phyloP scores from a whole-genome alignment of 345 rosid genomes.

The Psidium friedrichsthalianum region DNA sequence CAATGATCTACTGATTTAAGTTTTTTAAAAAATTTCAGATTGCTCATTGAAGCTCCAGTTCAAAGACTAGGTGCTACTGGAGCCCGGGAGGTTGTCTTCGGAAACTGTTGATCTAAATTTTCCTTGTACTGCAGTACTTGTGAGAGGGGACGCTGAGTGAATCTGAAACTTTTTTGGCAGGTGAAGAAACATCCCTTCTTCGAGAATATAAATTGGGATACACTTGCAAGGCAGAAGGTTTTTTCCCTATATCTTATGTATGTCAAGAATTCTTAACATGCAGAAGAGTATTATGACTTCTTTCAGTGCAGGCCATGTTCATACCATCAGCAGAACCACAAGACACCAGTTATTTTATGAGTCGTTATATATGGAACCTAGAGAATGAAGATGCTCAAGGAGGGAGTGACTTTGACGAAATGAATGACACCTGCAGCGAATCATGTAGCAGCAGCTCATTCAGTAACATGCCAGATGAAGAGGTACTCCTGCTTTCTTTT shows the following conservation, averaged over 20 bases:
- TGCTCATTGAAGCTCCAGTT: conserved; percentile 77
- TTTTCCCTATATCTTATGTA: neutral
- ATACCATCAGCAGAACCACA: conserved; percentile 78
- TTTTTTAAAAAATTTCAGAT: conserved; percentile 28
- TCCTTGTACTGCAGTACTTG: neutral
- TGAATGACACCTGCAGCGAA: conserved; percentile 48
- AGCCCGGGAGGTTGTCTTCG: conserved; percentile 62
- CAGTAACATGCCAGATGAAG: conserved; percentile 67
- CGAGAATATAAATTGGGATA: conserved; percentile 86
- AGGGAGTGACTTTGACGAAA: conserved; percentile 73
- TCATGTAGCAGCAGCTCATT: conserved; percentile 60
- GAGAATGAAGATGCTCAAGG: conserved; percentile 75
- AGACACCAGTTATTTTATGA: conserved; percentile 90
- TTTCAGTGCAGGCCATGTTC: conserved; percentile 66
- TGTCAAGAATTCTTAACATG: neutral
- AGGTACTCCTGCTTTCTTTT: conserved; percentile 23
- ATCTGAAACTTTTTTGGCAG: conserved; percentile 17
- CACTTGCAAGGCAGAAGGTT: conserved; percentile 94
- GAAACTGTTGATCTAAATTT: neutral
- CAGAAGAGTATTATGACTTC: neutral
- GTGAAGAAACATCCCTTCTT: conserved; percentile 81
- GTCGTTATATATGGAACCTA: conserved; percentile 85
- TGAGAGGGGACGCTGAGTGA: neutral
- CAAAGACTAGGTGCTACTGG: conserved; percentile 95
- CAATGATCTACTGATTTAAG: conserved; percentile 1